Conservation (phyloP, 139 green algal genomes). For the Edaphochlamys debaryana region DNA sequence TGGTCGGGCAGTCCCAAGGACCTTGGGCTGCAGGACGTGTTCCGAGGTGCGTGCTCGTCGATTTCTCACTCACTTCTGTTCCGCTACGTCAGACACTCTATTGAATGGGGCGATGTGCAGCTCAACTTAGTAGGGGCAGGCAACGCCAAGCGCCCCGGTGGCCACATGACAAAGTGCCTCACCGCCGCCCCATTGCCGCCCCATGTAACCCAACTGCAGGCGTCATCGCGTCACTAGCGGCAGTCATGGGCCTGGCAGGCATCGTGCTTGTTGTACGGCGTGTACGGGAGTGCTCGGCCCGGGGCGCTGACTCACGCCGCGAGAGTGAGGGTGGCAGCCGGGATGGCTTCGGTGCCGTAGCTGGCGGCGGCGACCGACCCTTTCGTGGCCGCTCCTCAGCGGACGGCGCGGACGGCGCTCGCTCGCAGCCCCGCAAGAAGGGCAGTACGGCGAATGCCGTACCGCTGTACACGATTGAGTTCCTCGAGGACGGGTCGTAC, state of each 20-base stretch:
- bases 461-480: neutral
- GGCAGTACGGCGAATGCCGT: too few species aligned
- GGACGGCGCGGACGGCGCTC: too few species aligned
- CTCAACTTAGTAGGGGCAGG: neutral
- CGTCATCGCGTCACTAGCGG: neutral
- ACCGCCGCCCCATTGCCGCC: neutral
- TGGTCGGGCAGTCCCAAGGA: too few species aligned
- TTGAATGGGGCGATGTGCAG: neutral
- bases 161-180: neutral
- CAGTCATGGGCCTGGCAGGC: slow-evolving; percentile 8
- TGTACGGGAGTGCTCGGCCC: neutral
- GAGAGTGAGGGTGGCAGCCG: neutral
- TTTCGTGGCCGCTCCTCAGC: too few species aligned
- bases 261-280: neutral
- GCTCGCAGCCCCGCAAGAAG: too few species aligned
- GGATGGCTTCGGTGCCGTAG: neutral
- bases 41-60: neutral
- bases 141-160: neutral
- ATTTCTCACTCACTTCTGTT: neutral
- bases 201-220: neutral
- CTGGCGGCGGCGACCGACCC: neutral
- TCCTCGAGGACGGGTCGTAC: neutral
- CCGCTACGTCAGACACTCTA: neutral
- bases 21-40: neutral
- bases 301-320: neutral